Evolutionary conservation across 1,284 basidiomycete genomes (phyloP), one percentile per base, ranked within the genome.

Genomic region (Laetiporus sulphureus): DNA sequence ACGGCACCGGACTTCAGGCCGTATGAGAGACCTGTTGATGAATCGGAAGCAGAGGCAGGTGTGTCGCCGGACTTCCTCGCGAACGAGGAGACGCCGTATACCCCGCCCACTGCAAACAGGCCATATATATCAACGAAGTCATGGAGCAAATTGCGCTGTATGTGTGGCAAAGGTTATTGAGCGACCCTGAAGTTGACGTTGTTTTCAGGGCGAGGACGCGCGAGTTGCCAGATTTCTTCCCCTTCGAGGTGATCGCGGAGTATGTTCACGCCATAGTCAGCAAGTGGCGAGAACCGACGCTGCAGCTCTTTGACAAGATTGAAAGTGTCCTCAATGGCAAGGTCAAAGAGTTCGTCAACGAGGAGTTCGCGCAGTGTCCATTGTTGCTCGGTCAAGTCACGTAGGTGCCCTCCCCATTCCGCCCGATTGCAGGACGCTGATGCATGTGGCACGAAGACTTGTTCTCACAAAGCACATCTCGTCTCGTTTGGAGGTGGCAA

Each of bases 141-240:
- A 54, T 75, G 27, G 41, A 65, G 55, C 66, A 19, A 55, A 62
- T 81, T 83, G 56, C 33, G 71, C 55, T 6, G 39, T n/a, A 31
- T 37, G 30, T n/a, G n/a, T n/a, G n/a, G n/a, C n/a, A n/a, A n/a
- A n/a, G n/a, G n/a, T n/a, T n/a, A n/a, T n/a, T n/a, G n/a, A n/a
- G n/a, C n/a, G n/a, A n/a, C n/a, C n/a, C n/a, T n/a, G n/a, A n/a
- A n/a, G n/a, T n/a, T n/a, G n/a, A n/a, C n/a, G n/a, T n/a, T n/a
- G n/a, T n/a, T n/a, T n/a, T 6, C 43, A 87, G 84, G 6, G 73
- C 80, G 0, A 70, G 75, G 1, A 81, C 81, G 0, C 75, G 82
- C 4, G 81, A 87, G 53, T 65, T 87, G 0, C 82, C 83, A 0
- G 77, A 72, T 12, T 72, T 75, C 46, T 76, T 72, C 45, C 83